Evolutionary conservation across 2,329 filamentous ascomycete species (phyloP).

Genomic region (Diatrype stigma): DNA sequence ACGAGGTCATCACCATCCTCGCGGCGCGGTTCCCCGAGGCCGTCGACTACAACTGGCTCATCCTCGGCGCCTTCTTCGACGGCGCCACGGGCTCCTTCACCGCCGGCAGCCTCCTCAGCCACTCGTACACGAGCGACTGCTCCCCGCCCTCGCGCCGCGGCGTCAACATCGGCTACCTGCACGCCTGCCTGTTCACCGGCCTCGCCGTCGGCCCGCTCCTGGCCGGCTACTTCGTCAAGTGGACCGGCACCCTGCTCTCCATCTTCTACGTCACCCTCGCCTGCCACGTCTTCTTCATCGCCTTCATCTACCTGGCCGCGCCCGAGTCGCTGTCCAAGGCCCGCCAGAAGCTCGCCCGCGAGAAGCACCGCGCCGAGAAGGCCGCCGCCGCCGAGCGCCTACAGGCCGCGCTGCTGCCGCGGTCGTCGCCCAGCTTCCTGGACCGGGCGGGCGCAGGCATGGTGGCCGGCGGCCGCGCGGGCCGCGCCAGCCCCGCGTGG

Average conservation of each 20-base stretch:
- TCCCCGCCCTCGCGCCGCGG: slow-evolving; percentile 74
- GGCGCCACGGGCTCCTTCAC: slow-evolving; percentile 88
- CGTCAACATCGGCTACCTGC: slow-evolving; percentile 83
- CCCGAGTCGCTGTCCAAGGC: slow-evolving; percentile 81
- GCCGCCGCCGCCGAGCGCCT: slow-evolving; percentile 32
- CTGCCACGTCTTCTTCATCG: slow-evolving; percentile 69
- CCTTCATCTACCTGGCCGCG: slow-evolving; percentile 65
- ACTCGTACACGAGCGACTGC: slow-evolving; percentile 88
- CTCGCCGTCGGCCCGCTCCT: slow-evolving; percentile 81
- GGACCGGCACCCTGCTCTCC: slow-evolving; percentile 69
- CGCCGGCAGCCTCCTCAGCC: slow-evolving; percentile 67
- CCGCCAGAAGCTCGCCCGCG: slow-evolving; percentile 65
- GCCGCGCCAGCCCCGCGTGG: slow-evolving; percentile 21
- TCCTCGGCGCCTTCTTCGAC: slow-evolving; percentile 74
- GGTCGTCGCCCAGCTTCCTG: no score
- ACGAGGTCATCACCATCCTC: slow-evolving; percentile 73
- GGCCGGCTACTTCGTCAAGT: slow-evolving; percentile 73
- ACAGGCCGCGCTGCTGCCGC: slow-evolving; percentile 17
- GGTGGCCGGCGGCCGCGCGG: slow-evolving; percentile 15
- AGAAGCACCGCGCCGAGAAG: slow-evolving; percentile 55
- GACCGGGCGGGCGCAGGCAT: no score
- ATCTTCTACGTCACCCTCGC: slow-evolving; percentile 79
- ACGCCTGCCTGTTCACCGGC: slow-evolving; percentile 85
- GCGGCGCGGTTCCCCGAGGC: slow-evolving; percentile 70
- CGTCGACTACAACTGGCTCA: slow-evolving; percentile 72